Base-by-base conservation (phyloP, 2,329 filamentous ascomycete genomes). In the Penicillium freii region DNA sequence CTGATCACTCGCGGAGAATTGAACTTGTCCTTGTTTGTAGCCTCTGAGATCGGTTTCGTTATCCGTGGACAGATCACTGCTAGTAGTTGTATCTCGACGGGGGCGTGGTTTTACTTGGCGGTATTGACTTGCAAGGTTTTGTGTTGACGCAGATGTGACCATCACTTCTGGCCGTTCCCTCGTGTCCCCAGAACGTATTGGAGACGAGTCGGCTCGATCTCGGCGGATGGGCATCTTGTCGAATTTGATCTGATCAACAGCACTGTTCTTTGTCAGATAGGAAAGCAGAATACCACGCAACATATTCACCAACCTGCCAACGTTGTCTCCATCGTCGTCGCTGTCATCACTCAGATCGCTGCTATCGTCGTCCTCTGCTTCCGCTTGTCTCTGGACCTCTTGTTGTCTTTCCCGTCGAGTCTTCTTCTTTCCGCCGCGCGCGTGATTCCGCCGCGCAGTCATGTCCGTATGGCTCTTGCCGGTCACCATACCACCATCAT, bases 191-290 rank as follows among this genome's bases (percentile, higher is more conserved):
- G 76, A 78, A 46, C 91, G 87, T 38, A 90, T 87, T 4, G 93
- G 93, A 47, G 93, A 97, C 0, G 92, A 97, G 11, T 91, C 93
- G 27, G 92, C 90, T 55, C 93, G 87, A 25, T 66, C 64, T 64
- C 86, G 87, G 31, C 92, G 85, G 43, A 96, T 83, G 1, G 94
- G 93, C 90, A 97, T 93, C 76, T 97, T 97, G 48, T 89, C 87
- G 75, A 99, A 99, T 70, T 93, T 92, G 72, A 97, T 96, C 73
- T 95, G 91, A 71, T 95, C 91, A 2, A 89, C 88, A 44, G 90
- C 88, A 53, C 89, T 81, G 42, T 42, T 53, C 21, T 50, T n/a
- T 38, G 57, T 72, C 29, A 72, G 67, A 50, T 62, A 17, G 19
- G 53, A 42, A 56, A 6, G 21, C 19, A 11, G 31, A 34, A 43